A percentile compares a stretch with the other conserved stretches of the same genome.
Conservation (phyloP, 75 land plant genomes). For the Selaginella tamariscina region DNA sequence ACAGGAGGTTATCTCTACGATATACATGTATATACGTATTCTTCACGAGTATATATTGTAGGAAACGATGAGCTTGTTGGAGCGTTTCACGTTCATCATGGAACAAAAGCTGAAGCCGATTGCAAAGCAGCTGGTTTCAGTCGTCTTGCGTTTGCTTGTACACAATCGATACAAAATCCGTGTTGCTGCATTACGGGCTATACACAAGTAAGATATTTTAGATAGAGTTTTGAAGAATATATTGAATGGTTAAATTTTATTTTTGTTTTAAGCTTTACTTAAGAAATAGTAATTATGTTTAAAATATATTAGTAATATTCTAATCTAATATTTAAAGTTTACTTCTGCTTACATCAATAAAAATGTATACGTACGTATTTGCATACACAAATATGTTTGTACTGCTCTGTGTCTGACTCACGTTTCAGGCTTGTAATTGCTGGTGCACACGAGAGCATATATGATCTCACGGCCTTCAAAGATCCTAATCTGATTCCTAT, state of each 20-base stretch:
- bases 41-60: not conserved
- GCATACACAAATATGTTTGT: too few species aligned
- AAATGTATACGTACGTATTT: too few species aligned
- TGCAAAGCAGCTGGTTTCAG: conserved; percentile 23
- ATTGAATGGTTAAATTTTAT: too few species aligned
- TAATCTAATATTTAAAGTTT: too few species aligned
- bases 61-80: conserved; percentile 26
- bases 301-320: too few species aligned
- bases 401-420: too few species aligned
- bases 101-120: conserved; percentile 23
- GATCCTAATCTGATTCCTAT: conserved; percentile 37
- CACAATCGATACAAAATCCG: conserved; percentile 34
- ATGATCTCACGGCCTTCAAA: conserved; percentile 31
- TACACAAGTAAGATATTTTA: conserved; percentile 26
- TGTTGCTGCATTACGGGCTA: conserved; percentile 31
- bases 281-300: too few species aligned
- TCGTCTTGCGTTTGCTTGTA: conserved; percentile 20
- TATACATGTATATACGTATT: not conserved
- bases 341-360: too few species aligned
- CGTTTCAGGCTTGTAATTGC: conserved; percentile 26
- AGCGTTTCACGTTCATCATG: conserved; percentile 20
- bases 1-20: too few species aligned
- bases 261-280: too few species aligned
- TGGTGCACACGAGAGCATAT: conserved; percentile 32
- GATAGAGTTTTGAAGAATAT: too few species aligned